These are phyloP conservation scores for Vaccinium darrowii DNA, from an alignment of 148 eudicot species.

Conservation along the genomic window DNA sequence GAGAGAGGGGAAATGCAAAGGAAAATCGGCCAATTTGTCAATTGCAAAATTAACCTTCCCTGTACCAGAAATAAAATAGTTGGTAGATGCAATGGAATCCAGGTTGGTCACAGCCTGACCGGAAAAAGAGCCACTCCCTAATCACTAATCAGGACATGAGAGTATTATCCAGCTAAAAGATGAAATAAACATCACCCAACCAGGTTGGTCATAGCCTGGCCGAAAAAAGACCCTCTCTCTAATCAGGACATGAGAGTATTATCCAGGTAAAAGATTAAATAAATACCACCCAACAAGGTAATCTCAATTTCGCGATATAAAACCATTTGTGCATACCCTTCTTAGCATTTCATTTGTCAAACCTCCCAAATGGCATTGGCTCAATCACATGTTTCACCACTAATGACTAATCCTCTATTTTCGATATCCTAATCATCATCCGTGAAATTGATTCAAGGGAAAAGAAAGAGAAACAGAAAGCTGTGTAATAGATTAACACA, in stretches of 20 bases:
- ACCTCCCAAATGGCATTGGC: neutral
- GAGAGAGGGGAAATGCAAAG: neutral
- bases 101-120: neutral
- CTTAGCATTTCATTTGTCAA: neutral
- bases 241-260: neutral
- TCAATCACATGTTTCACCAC: neutral
- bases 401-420: neutral
- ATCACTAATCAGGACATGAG: neutral
- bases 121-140: neutral
- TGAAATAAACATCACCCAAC: neutral
- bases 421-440: neutral
- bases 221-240: neutral
- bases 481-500: neutral
- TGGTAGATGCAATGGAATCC: neutral
- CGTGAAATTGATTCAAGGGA: neutral
- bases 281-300: neutral
- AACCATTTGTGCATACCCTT: neutral
- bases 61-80: neutral
- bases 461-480: neutral
- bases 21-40: neutral
- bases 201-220: neutral
- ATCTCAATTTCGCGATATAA: neutral
- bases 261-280: neutral
- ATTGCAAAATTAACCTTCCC: neutral
- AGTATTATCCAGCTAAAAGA: neutral